Evolutionary conservation across 2,329 filamentous ascomycete genomes (phyloP), one percentile per base, ranked within the genome.

Genomic region (Aspergillus novofumigatus): DNA sequence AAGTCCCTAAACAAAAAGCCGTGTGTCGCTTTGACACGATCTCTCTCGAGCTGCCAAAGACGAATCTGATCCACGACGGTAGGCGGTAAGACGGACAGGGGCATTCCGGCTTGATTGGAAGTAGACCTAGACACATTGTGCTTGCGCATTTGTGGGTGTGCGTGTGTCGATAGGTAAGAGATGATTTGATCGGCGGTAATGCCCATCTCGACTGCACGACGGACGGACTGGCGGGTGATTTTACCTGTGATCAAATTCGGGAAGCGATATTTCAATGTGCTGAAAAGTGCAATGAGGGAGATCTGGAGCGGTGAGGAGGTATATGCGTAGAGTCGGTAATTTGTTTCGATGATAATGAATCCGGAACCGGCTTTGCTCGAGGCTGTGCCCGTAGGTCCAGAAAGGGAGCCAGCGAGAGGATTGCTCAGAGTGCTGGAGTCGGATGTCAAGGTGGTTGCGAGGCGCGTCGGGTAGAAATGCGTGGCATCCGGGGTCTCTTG

Each of bases 31-130:
- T 89, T 90, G 84, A 99, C 95, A 52, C 94, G 85, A 78, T 99
- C 94, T 62, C 93, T 92, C 75, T 99, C 94, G 53, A 97, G 86
- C 78, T 99, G 93, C 94, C 94, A 99, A 21, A 99, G 84, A 2
- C 92, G 84, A 67, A 99, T 97, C 79, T 99, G 94, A 75, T 99
- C 94, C 61, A 97, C 91, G 17, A 99, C 94, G 0, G 95, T 97
- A 0, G 94, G 92, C 1, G 95, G 94, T 1, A 99, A 82, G 17
- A 96, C 85, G 1, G 92, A 89, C 0, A 75, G 68, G 1, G 75
- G 68, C 11, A 75, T 62, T 3, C 73, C 72, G 3, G 68, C 61
- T 21, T 67, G 66, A 25, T 72, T 83, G 67, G 50, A 80, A 63
- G 26, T 72, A 45, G 69, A 69, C 56, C 72, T 72, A 49, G 65